Base-by-base conservation (phyloP, 345 rosid species). In the Syzygium oleosum region DNA sequence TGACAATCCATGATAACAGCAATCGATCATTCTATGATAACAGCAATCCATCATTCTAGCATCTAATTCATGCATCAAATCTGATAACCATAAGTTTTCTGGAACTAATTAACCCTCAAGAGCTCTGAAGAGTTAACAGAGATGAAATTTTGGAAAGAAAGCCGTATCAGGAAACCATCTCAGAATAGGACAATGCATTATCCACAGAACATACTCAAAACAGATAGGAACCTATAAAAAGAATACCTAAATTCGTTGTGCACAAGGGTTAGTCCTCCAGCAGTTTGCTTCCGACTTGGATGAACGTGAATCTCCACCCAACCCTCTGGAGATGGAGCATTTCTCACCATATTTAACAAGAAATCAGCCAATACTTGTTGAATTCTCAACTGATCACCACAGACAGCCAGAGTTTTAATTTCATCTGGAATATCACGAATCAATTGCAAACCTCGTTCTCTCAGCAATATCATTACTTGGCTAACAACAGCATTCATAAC, bases 391-490 rank as follows among this genome's bases (percentile, higher is more conserved):
- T 95, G 99, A 92, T 97, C 99, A 90, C 99, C 99, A 90, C 88
- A 94, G 68, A 97, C 98, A 58, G 93, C 92, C 87, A 95, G 91
- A 9, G 95, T 89, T 91, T 97, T 97, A 65, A 96, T 93, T 91
- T 95, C 98, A 86, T 94, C 99, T 4, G 99, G 99, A 89, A 97
- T 97, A 92, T 97, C 99, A 31, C 99, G 96, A 90, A 97, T 95
- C 90, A 97, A 91, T 88, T 97, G 98, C 83, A 97, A 92, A 87
- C 93, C 95, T 91, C 96, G 94, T 90, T 95, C 98, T 88, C 94
- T 94, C 88, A 96, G 89, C 89, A 94, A 88, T 84, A 93, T 85
- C 98, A 96, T 95, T 34, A 94, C 98, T 94, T 98, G 99, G 94
- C 99, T 98, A 89, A 96, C 98, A 51, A 98, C 98, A 29, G 98